Base-by-base conservation (phyloP, 805 yeast species). In the Scheffersomyces amazonensis region DNA sequence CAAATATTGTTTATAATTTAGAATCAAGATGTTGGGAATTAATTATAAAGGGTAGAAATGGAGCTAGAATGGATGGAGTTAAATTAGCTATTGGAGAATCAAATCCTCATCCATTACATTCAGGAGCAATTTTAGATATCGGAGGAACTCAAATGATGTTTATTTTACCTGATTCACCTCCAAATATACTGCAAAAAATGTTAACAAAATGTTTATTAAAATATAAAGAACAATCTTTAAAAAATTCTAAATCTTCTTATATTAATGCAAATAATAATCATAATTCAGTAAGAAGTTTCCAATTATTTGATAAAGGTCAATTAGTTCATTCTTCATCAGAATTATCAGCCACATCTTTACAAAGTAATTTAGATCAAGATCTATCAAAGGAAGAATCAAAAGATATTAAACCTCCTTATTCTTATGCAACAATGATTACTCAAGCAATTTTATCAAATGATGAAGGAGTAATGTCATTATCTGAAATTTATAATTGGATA, bases 101-200 rank as follows among this genome's bases (percentile, higher is more conserved):
- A 29, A 60, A 67, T 4, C 69, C 80, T 3, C 73, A 82, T 11
- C 74, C 81, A 10, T 72, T 93, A 39, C 74, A 76, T 36, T 83
- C 95, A 2, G 99, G 99, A n/a, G 86, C 91, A 30, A 80, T 93
- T 13, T 64, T 93, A 40, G 99, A 93, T 53, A 81, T 93, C 32
- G 98, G 98, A 13, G 97, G 97, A 5, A 89, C 96, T 9, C 98
- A 93, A 63, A 93, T 93, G 98, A 91, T 93, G 95, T 93, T 93
- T 57, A 93, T 93, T 27, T 69, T 93, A 48, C 99, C 99, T 2
- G 97, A 90, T 58, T 80, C 87, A 4, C 78, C 80, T 10, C 96
- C 96, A 2, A 66, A 63, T 23, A 72, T 90, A 6, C 76, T 85
- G 44, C 71, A 62, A 31, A 63, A 64, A 34, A 69, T 77, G 58